Percentiles rank a stretch among this genome's conserved stretches.
These are phyloP conservation scores for Mariannaea elegans DNA, from an alignment of 2,329 filamentous ascomycete genomes.

Conservation along the genomic window DNA sequence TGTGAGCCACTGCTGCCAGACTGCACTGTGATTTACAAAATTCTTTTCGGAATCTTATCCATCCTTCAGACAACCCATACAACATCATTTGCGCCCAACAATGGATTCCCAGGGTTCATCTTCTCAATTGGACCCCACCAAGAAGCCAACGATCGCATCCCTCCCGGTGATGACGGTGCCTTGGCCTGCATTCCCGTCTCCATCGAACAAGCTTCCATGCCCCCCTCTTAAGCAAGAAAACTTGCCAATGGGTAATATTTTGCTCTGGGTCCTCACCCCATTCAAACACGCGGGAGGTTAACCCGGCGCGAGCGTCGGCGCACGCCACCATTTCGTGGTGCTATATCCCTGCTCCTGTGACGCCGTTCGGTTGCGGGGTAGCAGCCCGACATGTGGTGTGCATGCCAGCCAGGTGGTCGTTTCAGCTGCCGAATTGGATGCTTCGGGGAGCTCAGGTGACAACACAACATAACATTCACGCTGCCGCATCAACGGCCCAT, in stretches of 20 bases:
- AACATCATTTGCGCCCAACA: neutral
- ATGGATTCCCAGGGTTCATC: neutral
- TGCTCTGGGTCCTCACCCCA: neutral
- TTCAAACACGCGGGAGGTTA: neutral
- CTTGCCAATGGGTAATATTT: neutral
- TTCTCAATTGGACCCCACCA: neutral
- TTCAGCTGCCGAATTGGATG: slow-evolving; percentile 23
- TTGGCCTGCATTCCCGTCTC: slow-evolving; percentile 38
- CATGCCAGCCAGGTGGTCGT: neutral
- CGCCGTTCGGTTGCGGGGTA: slow-evolving; percentile 40
- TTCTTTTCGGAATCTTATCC: too few relatives aligned
- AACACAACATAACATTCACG: slow-evolving; percentile 36
- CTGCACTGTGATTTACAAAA: too few relatives aligned
- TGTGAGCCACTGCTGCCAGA: too few relatives aligned
- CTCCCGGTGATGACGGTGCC: slow-evolving; percentile 25
- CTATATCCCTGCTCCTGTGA: slow-evolving; percentile 34
- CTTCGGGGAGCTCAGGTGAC: slow-evolving; percentile 32
- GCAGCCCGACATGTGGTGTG: slow-evolving; percentile 26
- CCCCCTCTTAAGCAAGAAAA: neutral
- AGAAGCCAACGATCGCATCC: neutral
- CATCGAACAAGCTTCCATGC: slow-evolving; percentile 36
- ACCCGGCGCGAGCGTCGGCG: neutral
- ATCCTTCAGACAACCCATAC: slow-evolving; percentile 14
- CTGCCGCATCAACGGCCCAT: slow-evolving; percentile 42
- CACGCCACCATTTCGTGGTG: slow-evolving; percentile 22